A percentile compares a stretch with the other conserved stretches of the same genome.
Evolutionary conservation across 805 yeast genomes (phyloP).

Genomic region (Saccharomycopsis javanensis): DNA sequence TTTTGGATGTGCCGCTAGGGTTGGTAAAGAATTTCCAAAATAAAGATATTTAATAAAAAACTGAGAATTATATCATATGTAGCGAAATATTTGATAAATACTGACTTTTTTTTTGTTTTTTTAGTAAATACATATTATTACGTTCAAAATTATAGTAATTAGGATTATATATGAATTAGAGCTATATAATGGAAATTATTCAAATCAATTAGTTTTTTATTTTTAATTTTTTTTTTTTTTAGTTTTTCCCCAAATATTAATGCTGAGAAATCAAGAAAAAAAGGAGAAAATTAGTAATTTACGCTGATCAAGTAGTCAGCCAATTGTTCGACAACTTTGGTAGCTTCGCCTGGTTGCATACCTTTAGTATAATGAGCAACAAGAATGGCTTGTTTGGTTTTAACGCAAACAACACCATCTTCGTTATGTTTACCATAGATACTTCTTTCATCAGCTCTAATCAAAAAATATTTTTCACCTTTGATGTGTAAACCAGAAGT

Average conservation of each 20-base stretch:
- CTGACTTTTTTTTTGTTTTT: too few species aligned
- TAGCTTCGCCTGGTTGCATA: constrained; percentile 90
- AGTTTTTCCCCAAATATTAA: background rate
- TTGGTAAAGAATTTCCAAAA: constrained; percentile 23
- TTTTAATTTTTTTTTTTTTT: too few species aligned
- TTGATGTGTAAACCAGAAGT: constrained; percentile 78
- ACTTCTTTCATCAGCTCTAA: constrained; percentile 85
- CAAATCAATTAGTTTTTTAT: too few species aligned
- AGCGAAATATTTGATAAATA: background rate
- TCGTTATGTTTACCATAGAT: constrained; percentile 89
- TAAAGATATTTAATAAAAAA: background rate
- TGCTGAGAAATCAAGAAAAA: background rate
- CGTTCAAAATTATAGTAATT: too few species aligned
- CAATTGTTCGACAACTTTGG: constrained; percentile 87
- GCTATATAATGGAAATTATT: background rate
- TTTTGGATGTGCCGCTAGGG: constrained; percentile 37
- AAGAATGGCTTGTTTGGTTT: constrained; percentile 87
- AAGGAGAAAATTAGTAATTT: constrained; percentile 43
- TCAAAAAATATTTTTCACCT: constrained; percentile 77
- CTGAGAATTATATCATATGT: background rate
- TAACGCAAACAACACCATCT: constrained; percentile 81
- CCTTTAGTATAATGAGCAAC: constrained; percentile 92
- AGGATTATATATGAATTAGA: background rate
- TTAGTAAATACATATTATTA: too few species aligned
- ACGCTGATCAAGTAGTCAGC: constrained; percentile 90